phyloP scores from a whole-genome alignment of 352 stramenopile species.

The Globisporangium abappressorium region DNA sequence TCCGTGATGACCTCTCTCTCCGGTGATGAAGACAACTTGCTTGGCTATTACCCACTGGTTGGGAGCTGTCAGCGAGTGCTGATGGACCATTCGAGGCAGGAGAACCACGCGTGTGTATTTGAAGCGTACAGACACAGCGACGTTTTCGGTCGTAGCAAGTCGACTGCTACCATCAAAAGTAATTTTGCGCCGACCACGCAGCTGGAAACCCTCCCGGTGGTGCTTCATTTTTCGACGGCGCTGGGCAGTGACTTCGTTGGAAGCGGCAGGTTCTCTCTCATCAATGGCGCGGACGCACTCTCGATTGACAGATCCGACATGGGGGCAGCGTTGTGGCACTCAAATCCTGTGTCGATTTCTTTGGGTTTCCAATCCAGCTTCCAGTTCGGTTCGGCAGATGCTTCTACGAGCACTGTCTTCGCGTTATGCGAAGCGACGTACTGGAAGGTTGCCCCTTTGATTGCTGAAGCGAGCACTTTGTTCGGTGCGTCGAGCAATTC shows the following conservation, averaged over 20 bases:
- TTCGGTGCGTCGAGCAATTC: conserved; percentile 5
- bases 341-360: conserved; percentile 28
- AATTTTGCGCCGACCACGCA: conserved; percentile 29
- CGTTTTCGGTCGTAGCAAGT: conserved; percentile 4
- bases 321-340: conserved; percentile 51
- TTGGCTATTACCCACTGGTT: conserved; percentile 78
- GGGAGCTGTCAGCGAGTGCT: conserved; percentile 59
- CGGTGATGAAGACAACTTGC: conserved; percentile 40
- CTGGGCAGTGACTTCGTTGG: conserved; percentile 41
- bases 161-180: conserved; percentile 9
- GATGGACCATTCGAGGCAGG: conserved; percentile 61
- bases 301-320: conserved; percentile 22
- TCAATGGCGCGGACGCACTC: conserved; percentile 22
- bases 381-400: conserved; percentile 23
- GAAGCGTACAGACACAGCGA: conserved; percentile 29
- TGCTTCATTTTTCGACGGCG: conserved; percentile 35
- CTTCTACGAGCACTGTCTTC: conserved; percentile 33
- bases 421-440: conserved; percentile 66
- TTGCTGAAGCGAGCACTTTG: conserved; percentile 30
- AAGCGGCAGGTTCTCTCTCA: conserved; percentile 38
- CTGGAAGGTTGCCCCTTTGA: conserved; percentile 59
- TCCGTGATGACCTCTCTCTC: conserved; percentile 21
- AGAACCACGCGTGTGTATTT: conserved; percentile 72
- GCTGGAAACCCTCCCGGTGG: conserved; percentile 35
- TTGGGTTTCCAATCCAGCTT: conserved; percentile 53